A percentile compares a stretch with the other conserved stretches of the same genome.
Evolutionary conservation across 768 basidiomycete genomes (phyloP).

Genomic region (Tricholoma flavovirens): DNA sequence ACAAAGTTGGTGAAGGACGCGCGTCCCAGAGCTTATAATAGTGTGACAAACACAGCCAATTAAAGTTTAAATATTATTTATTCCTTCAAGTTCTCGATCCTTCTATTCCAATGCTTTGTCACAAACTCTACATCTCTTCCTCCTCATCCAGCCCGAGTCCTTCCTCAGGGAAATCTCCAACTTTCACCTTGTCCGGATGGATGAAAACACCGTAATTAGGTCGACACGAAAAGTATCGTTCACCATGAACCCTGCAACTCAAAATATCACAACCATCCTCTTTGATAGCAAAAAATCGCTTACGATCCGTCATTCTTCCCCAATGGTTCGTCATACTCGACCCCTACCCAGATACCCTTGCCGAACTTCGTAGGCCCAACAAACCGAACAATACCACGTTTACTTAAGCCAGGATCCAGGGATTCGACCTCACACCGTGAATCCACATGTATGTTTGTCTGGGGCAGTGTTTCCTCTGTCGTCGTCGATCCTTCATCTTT

Average conservation of each 20-base stretch:
- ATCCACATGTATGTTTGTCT: constrained; percentile 55
- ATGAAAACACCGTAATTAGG: constrained; percentile 84
- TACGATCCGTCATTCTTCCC: constrained; percentile 96
- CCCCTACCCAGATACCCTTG: constrained; percentile 77
- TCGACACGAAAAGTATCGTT: constrained; percentile 77
- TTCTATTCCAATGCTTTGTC: constrained; percentile 15
- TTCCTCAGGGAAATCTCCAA: constrained; percentile 85
- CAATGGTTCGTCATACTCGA: constrained; percentile 93
- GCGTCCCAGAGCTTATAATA: constrained; percentile 24
- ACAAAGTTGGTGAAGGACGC: constrained; percentile 29
- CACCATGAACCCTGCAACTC: constrained; percentile 65
- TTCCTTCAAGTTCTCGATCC: constrained; percentile 12
- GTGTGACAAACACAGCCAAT: constrained; percentile 20
- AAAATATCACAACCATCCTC: neutral
- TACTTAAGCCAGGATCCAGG: constrained; percentile 58
- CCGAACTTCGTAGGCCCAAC: constrained; percentile 78
- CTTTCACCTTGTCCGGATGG: constrained; percentile 68
- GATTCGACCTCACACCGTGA: constrained; percentile 83
- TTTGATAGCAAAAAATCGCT: constrained; percentile 29
- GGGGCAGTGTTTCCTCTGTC: constrained; percentile 15
- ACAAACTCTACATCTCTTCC: constrained; percentile 58
- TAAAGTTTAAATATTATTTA: constrained; percentile 11
- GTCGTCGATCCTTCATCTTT: constrained; percentile 27
- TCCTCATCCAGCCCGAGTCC: constrained; percentile 66
- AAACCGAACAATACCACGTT: constrained; percentile 82